phyloP scores from a whole-genome alignment of 1,284 basidiomycete genomes.

The Ceratobasidium sp. region DNA sequence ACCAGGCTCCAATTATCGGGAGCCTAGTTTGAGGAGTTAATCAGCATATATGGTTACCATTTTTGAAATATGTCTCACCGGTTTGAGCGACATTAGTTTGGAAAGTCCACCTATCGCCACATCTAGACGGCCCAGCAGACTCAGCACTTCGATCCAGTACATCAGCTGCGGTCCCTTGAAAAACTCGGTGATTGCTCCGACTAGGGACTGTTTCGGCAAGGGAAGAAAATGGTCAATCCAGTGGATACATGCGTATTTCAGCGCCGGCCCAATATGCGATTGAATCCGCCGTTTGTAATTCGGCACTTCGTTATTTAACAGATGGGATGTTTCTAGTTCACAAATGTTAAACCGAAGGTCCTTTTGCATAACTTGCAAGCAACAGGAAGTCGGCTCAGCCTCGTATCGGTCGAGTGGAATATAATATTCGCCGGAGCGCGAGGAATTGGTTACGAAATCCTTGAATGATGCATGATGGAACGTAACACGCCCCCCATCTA shows the following conservation, averaged over 20 bases:
- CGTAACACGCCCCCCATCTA: conserved; percentile 3
- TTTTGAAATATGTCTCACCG: conserved; percentile 1
- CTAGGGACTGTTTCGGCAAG: background rate
- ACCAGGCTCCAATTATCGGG: background rate
- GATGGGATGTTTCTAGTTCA: background rate
- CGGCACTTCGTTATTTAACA: conserved; percentile 13
- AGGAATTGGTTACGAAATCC: conserved; percentile 19
- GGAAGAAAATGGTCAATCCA: conserved; percentile 16
- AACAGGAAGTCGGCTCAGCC: background rate
- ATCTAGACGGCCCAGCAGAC: conserved; percentile 7
- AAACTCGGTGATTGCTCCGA: background rate
- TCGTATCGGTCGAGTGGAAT: conserved; percentile 4
- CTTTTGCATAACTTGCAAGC: conserved; percentile 12
- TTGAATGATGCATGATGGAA: conserved; percentile 38
- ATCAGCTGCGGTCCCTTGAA: conserved; percentile 5
- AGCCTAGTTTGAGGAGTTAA: background rate
- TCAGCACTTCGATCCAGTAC: conserved; percentile 39
- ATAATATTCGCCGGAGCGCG: conserved; percentile 4
- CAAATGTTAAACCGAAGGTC: conserved; percentile 28
- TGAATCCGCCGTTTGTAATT: conserved; percentile 4
- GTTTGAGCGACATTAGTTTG: background rate
- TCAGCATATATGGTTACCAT: background rate
- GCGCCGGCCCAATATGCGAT: background rate
- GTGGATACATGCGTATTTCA: conserved; percentile 32
- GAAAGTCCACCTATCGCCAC: background rate